A percentile compares a stretch with the other conserved stretches of the same genome.
These are phyloP conservation scores for Cryptococcus sp. DNA, from an alignment of 1,284 basidiomycete species.

Conservation along the genomic window DNA sequence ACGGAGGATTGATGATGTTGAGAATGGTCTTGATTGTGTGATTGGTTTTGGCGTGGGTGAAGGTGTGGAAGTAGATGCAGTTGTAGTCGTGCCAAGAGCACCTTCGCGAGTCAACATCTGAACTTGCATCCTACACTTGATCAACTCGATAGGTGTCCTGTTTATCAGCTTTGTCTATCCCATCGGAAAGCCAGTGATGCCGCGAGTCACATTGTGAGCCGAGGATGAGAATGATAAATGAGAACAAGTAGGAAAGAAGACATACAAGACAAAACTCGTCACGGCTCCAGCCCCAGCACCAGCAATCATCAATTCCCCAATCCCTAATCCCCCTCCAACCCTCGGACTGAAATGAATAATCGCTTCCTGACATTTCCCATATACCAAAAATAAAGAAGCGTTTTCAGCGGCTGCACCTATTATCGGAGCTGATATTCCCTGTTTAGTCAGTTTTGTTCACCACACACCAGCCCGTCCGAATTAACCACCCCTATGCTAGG, in stretches of 20 bases:
- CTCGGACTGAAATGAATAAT: constrained; percentile 48
- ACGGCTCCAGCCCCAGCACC: constrained; percentile 75
- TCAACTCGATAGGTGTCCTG: constrained; percentile 82
- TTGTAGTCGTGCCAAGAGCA: constrained; percentile 6
- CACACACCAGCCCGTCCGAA: too few relatives aligned
- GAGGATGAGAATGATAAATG: not conserved
- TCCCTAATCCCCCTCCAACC: constrained; percentile 49
- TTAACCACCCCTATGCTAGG: too few relatives aligned
- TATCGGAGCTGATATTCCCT: constrained; percentile 85
- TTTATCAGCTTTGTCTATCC: not conserved
- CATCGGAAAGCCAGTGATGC: not conserved
- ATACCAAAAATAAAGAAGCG: constrained; percentile 79
- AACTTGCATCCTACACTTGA: constrained; percentile 95
- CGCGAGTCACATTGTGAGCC: too few relatives aligned
- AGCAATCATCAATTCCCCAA: constrained; percentile 66
- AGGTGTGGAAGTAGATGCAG: constrained; percentile 18
- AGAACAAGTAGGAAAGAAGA: constrained; percentile 12
- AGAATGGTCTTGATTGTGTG: constrained; percentile 25
- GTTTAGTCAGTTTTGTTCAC: not conserved
- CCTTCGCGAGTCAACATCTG: constrained; percentile 65
- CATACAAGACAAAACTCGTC: constrained; percentile 74
- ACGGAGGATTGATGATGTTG: constrained; percentile 5
- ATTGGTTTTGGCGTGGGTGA: constrained; percentile 26
- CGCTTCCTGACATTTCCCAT: constrained; percentile 72
- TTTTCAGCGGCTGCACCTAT: constrained; percentile 89